Base-by-base conservation (phyloP, 176 grass and related monocot species). In the Aegilops bicornis region DNA sequence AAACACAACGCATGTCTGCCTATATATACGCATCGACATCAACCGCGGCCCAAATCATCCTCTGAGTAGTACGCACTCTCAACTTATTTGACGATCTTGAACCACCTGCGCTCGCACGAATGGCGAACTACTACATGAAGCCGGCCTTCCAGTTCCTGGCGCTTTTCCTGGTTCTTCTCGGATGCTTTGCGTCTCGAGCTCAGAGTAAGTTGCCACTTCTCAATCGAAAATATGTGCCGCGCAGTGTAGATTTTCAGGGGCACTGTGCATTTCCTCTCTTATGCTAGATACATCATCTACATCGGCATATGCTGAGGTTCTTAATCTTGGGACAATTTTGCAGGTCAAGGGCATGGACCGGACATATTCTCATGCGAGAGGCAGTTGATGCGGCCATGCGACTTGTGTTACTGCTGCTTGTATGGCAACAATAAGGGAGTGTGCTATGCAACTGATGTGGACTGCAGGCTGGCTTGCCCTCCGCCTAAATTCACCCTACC, bases 391-490 rank as follows among this genome's bases (percentile, higher is more conserved):
- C 20, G 61, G 27, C 60, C 60, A 66, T 80, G 78, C 36, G 30
- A 66, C 37, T 30, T 64, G 36, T 80, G 78, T 20, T 81, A 81
- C 79, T 81, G 79, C 25, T 66, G 79, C 25, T 27, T 76, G 73
- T 6, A 31, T 2, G 45, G 27, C 16, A 10, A 27, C 16, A 19
- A 76, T 45, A 76, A 31, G 0, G 73, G 45, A 15, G 0, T 0
- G 2, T 76, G 73, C 25, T 76, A 76, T 22, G 73, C 73, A 6
- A 76, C 73, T 54, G 73, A 76, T 47, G 4, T 76, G 4, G 73
- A 76, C 16, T 76, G 73, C 73, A 76, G 47, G 73, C 73, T 76
- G 16, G 10, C 5, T 9, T 76, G 73, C 73, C 73, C 43, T 47
- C 73, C 73, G 72, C 71, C 71, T 9, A 29, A 75, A 15, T 76